Evolutionary conservation across 768 basidiomycete species (phyloP), one percentile per base, ranked within the genome.

Genomic region (Tricholoma sp.): DNA sequence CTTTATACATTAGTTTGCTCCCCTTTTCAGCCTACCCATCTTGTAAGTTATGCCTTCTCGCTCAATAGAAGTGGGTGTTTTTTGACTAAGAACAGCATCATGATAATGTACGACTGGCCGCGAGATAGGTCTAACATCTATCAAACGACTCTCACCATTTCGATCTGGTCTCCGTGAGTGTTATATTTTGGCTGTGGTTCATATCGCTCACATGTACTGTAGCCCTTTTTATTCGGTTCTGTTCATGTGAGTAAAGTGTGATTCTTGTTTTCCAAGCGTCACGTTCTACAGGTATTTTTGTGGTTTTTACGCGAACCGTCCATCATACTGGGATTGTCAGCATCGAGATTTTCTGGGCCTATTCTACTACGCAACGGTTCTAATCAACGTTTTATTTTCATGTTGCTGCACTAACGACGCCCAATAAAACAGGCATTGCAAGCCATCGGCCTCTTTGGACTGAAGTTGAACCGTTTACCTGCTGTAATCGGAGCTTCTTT

Each of bases 41-140:
- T 66, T 83, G 74, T 79, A 67, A 39, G 75, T 68, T 8, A 34
- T 18, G 24, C 51, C 17, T 6, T 28, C 17, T 12, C 32, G 29
- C 9, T 24, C 9, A 31, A 49, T 17, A 17, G 6, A 31, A 17
- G 47, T n/a, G n/a, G 32, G 15, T n/a, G 4, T 15, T 8, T 49
- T 31, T 29, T 49, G 28, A 29, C 7, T 31, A 32, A 29, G 18
- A 32, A 20, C 50, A 77, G 79, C 29, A 66, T 82, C 51, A 77
- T 90, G 75, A 79, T 91, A 55, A 73, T 86, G 54, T 86, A 80
- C 63, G 85, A 93, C 73, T 84, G 82, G 75, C 90, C 89, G 1
- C 76, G 86, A 42, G 80, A 85, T 58, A 76, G 80, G 17, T 74
- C 74, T 12, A 68, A 72, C 29, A 67, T 80, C 4, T 91, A 89